phyloP scores from a whole-genome alignment of 768 basidiomycete species.

The Glaciozyma martinii region DNA sequence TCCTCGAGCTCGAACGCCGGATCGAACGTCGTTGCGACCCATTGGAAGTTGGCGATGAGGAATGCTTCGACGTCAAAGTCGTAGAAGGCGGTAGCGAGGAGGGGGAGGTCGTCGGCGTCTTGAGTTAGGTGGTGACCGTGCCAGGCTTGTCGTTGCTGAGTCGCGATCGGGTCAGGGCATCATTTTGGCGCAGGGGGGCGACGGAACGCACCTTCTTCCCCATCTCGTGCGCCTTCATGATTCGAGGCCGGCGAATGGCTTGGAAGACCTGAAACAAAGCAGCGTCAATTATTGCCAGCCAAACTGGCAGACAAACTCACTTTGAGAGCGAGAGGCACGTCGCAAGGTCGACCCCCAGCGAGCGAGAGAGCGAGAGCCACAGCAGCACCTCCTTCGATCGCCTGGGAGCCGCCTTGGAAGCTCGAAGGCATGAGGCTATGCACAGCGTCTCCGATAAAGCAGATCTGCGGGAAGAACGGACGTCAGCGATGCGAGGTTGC shows the following conservation, averaged over 20 bases:
- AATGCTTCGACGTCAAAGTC: conserved; percentile 3
- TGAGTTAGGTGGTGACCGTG: not conserved
- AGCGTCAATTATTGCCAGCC: not conserved
- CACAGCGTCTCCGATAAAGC: conserved; percentile 7
- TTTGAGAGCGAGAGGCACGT: not conserved
- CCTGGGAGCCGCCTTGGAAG: not conserved
- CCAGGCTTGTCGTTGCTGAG: conserved; percentile 7
- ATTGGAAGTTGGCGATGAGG: not conserved
- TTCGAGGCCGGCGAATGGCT: not conserved
- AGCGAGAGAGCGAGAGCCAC: conserved; percentile 6
- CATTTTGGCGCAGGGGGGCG: too few species aligned
- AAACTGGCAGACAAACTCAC: too few species aligned
- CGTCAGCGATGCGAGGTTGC: not conserved
- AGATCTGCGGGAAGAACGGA: not conserved
- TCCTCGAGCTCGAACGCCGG: too few species aligned
- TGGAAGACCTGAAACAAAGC: not conserved
- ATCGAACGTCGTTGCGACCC: too few species aligned
- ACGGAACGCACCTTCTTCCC: not conserved
- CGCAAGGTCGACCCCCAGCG: not conserved
- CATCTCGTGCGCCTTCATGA: not conserved
- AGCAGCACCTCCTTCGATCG: conserved; percentile 9
- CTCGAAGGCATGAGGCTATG: conserved; percentile 4
- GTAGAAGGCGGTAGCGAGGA: not conserved
- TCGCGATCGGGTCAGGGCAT: not conserved
- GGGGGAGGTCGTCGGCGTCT: not conserved